Percentiles rank a stretch among this genome's conserved stretches.
Conservation (phyloP, 2,329 filamentous ascomycete species). For the Pseudogymnoascus sp. region DNA sequence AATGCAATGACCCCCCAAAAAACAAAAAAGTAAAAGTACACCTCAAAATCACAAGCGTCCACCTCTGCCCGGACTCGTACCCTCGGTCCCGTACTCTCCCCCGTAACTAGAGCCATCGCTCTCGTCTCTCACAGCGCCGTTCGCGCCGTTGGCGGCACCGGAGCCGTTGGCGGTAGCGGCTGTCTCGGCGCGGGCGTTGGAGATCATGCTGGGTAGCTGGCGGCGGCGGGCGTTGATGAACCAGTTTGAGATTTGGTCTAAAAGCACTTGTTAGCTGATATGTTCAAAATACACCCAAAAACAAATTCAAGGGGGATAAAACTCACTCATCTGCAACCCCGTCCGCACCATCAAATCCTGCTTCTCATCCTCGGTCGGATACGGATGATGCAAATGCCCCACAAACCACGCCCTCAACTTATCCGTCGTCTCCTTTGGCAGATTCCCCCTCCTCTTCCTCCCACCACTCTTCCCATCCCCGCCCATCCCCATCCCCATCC, state of each 20-base stretch:
- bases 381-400: conserved; percentile 69
- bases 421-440: conserved; percentile 85
- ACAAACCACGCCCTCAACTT: conserved; percentile 73
- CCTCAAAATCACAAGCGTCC: background rate
- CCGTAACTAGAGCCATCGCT: conserved; percentile 16
- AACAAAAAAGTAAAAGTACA: background rate
- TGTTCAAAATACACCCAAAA: background rate
- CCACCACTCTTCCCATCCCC: conserved; percentile 36
- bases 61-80: background rate
- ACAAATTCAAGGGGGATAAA: conserved; percentile 16
- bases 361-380: conserved; percentile 84
- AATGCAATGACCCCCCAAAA: background rate
- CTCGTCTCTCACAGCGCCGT: conserved; percentile 18
- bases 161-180: conserved; percentile 33
- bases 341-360: conserved; percentile 70
- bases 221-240: conserved; percentile 70
- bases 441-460: conserved; percentile 66
- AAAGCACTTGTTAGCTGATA: background rate
- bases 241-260: conserved; percentile 70
- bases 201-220: conserved; percentile 53
- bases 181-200: conserved; percentile 44
- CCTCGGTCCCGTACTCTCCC: background rate
- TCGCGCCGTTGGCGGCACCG: conserved; percentile 23
- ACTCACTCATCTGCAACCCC: conserved; percentile 68
- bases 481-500: background rate